Base-by-base conservation (phyloP, 129 eudicot genomes). In the Helichrysum umbraculigerum region DNA sequence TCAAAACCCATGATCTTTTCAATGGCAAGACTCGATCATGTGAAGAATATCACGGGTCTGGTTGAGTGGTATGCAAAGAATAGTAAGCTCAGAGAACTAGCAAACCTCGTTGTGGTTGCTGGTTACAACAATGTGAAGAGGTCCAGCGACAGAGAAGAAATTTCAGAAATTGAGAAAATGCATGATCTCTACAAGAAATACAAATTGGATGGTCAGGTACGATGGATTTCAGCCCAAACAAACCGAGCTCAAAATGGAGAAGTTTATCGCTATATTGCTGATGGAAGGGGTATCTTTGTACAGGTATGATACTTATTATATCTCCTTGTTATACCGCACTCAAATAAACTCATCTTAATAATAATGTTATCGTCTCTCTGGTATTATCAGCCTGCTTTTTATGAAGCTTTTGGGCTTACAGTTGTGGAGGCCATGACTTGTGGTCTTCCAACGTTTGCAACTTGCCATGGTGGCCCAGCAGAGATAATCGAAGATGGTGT, bases 391-490 rank as follows among this genome's bases (percentile, higher is more conserved):
- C 99, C 99, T 66, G 99, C 99, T 65, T 76, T 87, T 69, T 95
- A 91, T 70, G 99, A 95, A 85, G 99, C 99, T 3, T 95, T 95
- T 82, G 99, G 99, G 72, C 96, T 91, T 19, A 95, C 99, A 6
- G 99, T 95, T 66, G 92, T 95, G 66, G 99, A 95, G 77, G 96
- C 97, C 68, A 91, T 95, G 99, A 83, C 87, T 17, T 95, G 97
- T 82, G 99, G 97, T 33, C 96, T 95, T 54, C 99, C 99, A 14
- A 91, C 95, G 34, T 91, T 95, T 83, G 99, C 97, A 39, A 95
- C 99, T 50, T 87, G 88, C 58, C 92, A 91, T 72, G 99, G 99
- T 52, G 99, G 99, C 47, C 99, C 99, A 7, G 78, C 83, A 68
- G 99, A 95, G 86, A 95, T 95, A 30, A 95, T 95, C 35, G 96